Evolutionary conservation across 495 filamentous ascomycete genomes (phyloP), one percentile per base, ranked within the genome.

Genomic region (Stereocaulon alpinum): DNA sequence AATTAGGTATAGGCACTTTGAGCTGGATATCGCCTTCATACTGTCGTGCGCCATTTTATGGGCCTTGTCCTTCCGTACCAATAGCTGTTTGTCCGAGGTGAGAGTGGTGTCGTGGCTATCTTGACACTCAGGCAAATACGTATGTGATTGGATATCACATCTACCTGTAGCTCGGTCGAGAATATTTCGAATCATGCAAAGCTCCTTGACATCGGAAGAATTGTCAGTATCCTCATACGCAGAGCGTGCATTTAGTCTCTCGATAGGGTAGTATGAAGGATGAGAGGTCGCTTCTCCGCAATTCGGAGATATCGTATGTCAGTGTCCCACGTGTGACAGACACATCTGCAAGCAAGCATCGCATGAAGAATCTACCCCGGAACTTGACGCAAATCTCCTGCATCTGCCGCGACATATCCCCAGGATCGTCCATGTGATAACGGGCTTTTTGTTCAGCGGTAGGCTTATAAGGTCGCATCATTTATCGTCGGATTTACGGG

Each of bases 271-370:
- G 47, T 42, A 32, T 59, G 48, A 22, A 52, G 47, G 57, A 59
- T 59, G 50, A 59, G 57, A 59, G 52, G 52, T 42, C 57, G 57
- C 40, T 52, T 59, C 57, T 52, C 57, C 57, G 52, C 57, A 53
- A 18, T 51, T 12, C 47, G 57, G 57, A 44, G 32, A 43, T 14
- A 44, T 44, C 27, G 10, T 11, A 11, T 6, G 29, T 29, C 29
- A 45, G 54, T 34, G 52, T 47, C 57, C 57, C 55, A 58, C 55
- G 47, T 58, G 17, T 42, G 43, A 20, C 44, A 7, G 55, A 42
- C 57, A 51, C 40, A 24, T 24, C 40, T n/a, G 54, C 30, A 45
- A 34, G 22, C 15, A 56, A 27, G 30, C 34, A 15, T 56, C 54
- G 54, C 27, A n/a, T 56, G 37, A 15, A 24, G 27, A 14, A 34